A percentile compares a stretch with the other conserved stretches of the same genome.
phyloP scores from a whole-genome alignment of 1,139 yeast genomes.

The Hansenula lynferdii region DNA sequence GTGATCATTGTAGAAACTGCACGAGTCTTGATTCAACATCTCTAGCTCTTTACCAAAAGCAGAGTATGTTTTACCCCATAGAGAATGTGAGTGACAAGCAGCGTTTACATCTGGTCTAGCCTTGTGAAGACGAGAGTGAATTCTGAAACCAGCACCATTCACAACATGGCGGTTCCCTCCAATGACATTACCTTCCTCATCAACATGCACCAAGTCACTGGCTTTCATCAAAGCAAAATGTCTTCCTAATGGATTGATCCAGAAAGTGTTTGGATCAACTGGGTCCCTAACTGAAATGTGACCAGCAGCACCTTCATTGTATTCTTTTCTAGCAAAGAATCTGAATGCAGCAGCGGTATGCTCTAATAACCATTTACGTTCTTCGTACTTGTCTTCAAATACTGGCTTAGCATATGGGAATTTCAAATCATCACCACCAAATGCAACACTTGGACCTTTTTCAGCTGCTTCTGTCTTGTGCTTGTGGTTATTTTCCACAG shows the following conservation, averaged over 20 bases:
- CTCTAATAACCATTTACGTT: constrained; percentile 60
- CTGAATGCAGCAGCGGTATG: constrained; percentile 85
- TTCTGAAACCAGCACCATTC: constrained; percentile 78
- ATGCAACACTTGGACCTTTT: constrained; percentile 17
- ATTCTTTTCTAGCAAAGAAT: constrained; percentile 69
- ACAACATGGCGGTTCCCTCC: constrained; percentile 66
- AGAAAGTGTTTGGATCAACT: constrained; percentile 61
- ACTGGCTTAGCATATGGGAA: constrained; percentile 39
- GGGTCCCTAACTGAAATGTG: constrained; percentile 81
- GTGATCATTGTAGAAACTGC: constrained; percentile 62
- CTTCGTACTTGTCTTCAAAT: constrained; percentile 43
- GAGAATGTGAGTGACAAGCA: constrained; percentile 78
- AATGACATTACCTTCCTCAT: constrained; percentile 62
- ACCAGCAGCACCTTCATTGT: constrained; percentile 76
- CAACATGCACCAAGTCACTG: constrained; percentile 72
- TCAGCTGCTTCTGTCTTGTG: neutral
- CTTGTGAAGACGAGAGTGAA: constrained; percentile 71
- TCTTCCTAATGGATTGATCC: constrained; percentile 76
- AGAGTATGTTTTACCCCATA: constrained; percentile 71
- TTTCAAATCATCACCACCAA: constrained; percentile 11
- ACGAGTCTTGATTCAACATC: constrained; percentile 78
- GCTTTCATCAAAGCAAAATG: constrained; percentile 70
- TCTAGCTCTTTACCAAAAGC: constrained; percentile 68
- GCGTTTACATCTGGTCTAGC: constrained; percentile 79
- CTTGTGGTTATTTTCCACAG: constrained; percentile 3